A percentile compares a stretch with the other conserved stretches of the same genome.
These are phyloP conservation scores for Cytospora mali DNA, from an alignment of 2,329 filamentous ascomycete species.

Conservation along the genomic window DNA sequence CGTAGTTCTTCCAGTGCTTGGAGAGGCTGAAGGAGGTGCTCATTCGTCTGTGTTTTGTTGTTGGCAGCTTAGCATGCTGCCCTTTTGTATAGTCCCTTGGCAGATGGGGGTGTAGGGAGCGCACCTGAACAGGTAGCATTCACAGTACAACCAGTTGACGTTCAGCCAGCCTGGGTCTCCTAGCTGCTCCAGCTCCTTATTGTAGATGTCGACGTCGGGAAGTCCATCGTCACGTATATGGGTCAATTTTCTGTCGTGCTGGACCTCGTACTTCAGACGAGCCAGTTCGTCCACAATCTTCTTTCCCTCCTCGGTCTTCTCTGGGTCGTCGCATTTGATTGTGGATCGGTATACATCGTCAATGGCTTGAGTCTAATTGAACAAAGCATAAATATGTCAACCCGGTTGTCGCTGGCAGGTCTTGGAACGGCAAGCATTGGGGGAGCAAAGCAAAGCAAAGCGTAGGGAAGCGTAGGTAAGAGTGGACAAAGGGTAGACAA, in stretches of 20 bases:
- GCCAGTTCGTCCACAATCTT: constrained; percentile 77
- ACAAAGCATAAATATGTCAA: neutral
- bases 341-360: constrained; percentile 88
- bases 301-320: constrained; percentile 80
- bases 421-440: neutral
- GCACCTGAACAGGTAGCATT: constrained; percentile 91
- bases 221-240: constrained; percentile 77
- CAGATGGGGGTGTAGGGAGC: neutral
- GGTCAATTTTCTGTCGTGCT: constrained; percentile 79
- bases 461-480: neutral
- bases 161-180: constrained; percentile 80
- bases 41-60: constrained; percentile 61
- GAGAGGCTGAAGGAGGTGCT: constrained; percentile 76
- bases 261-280: constrained; percentile 89
- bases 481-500: constrained; percentile 37
- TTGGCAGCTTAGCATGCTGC: constrained; percentile 18
- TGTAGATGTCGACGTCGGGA: constrained; percentile 78
- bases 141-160: constrained; percentile 84
- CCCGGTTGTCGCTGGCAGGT: neutral
- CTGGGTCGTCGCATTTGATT: constrained; percentile 58
- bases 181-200: constrained; percentile 77
- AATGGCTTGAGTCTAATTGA: constrained; percentile 77
- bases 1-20: constrained; percentile 84
- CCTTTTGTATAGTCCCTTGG: neutral
- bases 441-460: neutral